A percentile compares a stretch with the other conserved stretches of the same genome.
Evolutionary conservation across 495 filamentous ascomycete genomes (phyloP).

Genomic region (Trichoderma gamsii): DNA sequence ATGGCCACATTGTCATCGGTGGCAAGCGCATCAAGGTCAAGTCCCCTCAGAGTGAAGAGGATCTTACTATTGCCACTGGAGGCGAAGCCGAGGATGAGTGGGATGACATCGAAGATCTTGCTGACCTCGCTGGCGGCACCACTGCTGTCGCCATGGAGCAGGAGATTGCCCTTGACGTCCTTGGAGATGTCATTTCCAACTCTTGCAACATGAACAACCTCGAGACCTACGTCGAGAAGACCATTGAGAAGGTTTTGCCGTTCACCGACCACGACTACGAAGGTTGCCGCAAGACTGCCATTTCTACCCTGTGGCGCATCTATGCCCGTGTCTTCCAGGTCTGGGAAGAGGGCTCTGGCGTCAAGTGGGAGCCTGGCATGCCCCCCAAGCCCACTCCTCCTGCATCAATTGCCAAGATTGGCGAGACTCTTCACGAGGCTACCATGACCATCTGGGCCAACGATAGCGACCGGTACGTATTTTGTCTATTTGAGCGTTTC

Average conservation of each 20-base stretch:
- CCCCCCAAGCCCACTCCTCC: constrained; percentile 74
- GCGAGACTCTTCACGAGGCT: constrained; percentile 75
- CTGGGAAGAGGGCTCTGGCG: constrained; percentile 68
- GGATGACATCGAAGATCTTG: constrained; percentile 56
- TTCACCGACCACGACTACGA: constrained; percentile 86
- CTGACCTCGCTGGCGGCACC: constrained; percentile 52
- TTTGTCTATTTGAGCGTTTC: constrained; percentile 19
- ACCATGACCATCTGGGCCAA: constrained; percentile 81
- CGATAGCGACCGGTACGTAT: constrained; percentile 82
- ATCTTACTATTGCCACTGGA: constrained; percentile 47
- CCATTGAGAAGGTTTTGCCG: constrained; percentile 70
- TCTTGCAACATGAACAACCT: constrained; percentile 71
- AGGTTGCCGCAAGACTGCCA: constrained; percentile 83
- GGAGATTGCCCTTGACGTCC: constrained; percentile 91
- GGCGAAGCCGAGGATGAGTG: constrained; percentile 65
- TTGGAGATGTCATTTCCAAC: constrained; percentile 86
- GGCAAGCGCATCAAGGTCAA: constrained; percentile 84
- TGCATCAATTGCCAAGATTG: constrained; percentile 74
- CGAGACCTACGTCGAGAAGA: constrained; percentile 72
- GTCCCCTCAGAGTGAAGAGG: constrained; percentile 45
- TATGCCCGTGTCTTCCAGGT: constrained; percentile 88
- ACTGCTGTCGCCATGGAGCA: constrained; percentile 90
- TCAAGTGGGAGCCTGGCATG: constrained; percentile 84
- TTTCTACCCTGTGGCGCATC: constrained; percentile 85
- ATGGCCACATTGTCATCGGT: constrained; percentile 59